These are phyloP conservation scores for Taphrina deformans DNA, from an alignment of 1,139 yeast genomes.

Conservation along the genomic window DNA sequence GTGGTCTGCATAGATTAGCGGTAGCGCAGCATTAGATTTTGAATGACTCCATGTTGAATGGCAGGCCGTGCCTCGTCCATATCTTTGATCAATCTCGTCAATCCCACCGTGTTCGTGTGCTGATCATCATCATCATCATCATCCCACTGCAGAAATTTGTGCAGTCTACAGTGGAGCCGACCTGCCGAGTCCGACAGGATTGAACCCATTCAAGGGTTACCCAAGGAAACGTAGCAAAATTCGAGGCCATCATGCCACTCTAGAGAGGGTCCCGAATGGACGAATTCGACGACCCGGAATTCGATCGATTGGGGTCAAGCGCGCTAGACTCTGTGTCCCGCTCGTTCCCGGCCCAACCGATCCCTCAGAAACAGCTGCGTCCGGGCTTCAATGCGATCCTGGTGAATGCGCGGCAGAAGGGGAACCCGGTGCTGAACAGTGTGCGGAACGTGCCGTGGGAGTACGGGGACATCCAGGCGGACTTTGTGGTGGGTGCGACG, in stretches of 20 bases:
- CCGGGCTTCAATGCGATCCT: slow-evolving; percentile 44
- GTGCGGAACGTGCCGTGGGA: slow-evolving; percentile 56
- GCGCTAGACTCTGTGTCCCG: slow-evolving; percentile 26
- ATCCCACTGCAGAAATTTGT: not conserved
- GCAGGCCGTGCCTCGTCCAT: too few species aligned
- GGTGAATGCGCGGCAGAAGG: slow-evolving; percentile 57
- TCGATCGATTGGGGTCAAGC: slow-evolving; percentile 25
- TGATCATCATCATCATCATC: too few species aligned
- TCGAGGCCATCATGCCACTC: too few species aligned
- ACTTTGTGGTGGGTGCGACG: slow-evolving; percentile 65
- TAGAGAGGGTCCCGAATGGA: too few species aligned
- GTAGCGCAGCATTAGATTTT: not conserved
- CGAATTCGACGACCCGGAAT: slow-evolving; percentile 34
- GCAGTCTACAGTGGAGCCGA: not conserved
- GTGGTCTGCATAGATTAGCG: not conserved
- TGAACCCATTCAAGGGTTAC: too few species aligned
- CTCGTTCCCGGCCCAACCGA: slow-evolving; percentile 23
- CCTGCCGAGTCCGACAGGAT: too few species aligned
- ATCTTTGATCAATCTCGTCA: too few species aligned
- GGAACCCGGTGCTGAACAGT: slow-evolving; percentile 58
- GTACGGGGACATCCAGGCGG: slow-evolving; percentile 53
- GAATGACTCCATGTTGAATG: too few species aligned
- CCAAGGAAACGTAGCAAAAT: too few species aligned
- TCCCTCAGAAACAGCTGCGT: slow-evolving; percentile 28
- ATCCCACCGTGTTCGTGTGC: too few species aligned